Evolutionary conservation across 306 rosid species (phyloP).

Genomic region (Alnus glutinosa): DNA sequence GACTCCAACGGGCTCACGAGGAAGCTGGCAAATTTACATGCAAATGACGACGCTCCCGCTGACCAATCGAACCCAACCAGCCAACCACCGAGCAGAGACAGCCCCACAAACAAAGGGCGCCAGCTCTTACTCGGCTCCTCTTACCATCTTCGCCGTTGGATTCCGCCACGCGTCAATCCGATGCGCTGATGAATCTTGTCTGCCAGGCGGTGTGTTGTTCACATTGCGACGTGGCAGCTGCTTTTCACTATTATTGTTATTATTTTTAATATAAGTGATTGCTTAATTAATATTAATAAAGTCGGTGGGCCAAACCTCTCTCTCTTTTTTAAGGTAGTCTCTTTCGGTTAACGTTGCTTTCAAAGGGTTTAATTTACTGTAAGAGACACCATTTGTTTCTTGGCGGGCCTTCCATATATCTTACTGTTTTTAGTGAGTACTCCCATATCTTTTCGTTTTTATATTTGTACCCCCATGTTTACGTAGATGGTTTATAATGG

Average conservation of each 20-base stretch:
- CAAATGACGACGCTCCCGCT: background rate
- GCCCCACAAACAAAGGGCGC: conserved; percentile 10
- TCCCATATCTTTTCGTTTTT: background rate
- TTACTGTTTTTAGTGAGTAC: background rate
- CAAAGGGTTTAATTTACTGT: conserved; percentile 1
- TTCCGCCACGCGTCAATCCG: conserved; percentile 23
- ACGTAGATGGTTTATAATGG: too few species aligned
- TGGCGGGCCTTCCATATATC: background rate
- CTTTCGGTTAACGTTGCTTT: conserved; percentile 15
- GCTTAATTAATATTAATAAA: too few species aligned
- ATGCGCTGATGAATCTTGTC: background rate
- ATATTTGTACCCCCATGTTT: background rate
- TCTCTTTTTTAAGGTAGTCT: background rate
- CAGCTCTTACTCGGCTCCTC: background rate
- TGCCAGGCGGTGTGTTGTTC: conserved; percentile 6
- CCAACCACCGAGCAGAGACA: background rate
- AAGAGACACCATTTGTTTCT: background rate
- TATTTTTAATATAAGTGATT: too few species aligned
- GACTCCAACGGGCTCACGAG: too few species aligned
- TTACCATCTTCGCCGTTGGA: conserved; percentile 3
- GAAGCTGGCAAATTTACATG: background rate
- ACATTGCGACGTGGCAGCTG: conserved; percentile 23
- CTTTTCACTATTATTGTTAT: background rate
- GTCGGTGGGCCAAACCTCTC: background rate
- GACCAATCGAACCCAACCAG: conserved; percentile 10